These are phyloP conservation scores for Funneliformis geosporum DNA, from an alignment of 192 early-diverging fungal genomes.

Conservation along the genomic window DNA sequence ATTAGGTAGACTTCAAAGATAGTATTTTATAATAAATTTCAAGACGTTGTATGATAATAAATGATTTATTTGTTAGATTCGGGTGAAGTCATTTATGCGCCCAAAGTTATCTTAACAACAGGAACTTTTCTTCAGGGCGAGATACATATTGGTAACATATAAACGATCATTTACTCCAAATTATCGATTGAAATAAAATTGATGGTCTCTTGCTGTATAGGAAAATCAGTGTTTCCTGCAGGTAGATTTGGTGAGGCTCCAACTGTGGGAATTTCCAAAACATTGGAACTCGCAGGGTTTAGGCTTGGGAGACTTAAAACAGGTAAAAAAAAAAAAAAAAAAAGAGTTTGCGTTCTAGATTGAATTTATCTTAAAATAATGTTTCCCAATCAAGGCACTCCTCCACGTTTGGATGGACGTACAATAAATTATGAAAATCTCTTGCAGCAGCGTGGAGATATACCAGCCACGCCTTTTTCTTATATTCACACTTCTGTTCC, in stretches of 20 bases:
- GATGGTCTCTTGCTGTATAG: constrained; percentile 7
- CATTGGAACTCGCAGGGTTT: constrained; percentile 73
- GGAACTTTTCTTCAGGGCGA: constrained; percentile 83
- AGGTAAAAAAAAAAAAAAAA: constrained; percentile 29
- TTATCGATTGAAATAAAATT: not conserved
- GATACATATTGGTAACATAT: constrained; percentile 69
- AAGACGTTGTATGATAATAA: not conserved
- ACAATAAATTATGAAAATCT: constrained; percentile 75
- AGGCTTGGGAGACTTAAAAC: constrained; percentile 79
- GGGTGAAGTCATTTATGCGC: constrained; percentile 65
- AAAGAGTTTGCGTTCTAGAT: not conserved
- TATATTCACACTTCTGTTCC: constrained; percentile 72
- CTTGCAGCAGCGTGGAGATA: constrained; percentile 66
- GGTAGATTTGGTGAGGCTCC: constrained; percentile 75
- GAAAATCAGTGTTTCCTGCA: constrained; percentile 65
- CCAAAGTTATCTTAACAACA: constrained; percentile 78
- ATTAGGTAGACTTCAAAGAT: constrained; percentile 49
- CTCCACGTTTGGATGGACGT: constrained; percentile 71
- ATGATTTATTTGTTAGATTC: constrained; percentile 40
- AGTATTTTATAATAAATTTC: not conserved
- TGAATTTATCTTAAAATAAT: not conserved
- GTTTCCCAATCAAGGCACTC: constrained; percentile 55
- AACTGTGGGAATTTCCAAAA: constrained; percentile 74
- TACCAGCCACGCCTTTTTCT: constrained; percentile 74
- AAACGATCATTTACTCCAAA: no score